A percentile compares a stretch with the other conserved stretches of the same genome.
Evolutionary conservation across 768 basidiomycete species (phyloP).

Genomic region (Boletus eberwhitei): DNA sequence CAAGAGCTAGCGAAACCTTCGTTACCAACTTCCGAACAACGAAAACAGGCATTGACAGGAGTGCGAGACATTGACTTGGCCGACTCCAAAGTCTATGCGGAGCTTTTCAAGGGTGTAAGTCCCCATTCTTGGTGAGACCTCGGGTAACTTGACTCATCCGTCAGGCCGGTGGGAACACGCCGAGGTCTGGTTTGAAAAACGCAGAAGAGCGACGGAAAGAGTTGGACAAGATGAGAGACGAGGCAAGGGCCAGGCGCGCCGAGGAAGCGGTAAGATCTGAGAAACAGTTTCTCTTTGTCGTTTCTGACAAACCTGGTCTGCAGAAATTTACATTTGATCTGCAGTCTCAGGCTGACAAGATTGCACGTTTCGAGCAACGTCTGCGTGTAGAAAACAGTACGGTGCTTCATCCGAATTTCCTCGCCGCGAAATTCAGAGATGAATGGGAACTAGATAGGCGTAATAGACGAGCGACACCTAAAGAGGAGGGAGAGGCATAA

Average conservation of each 20-base stretch:
- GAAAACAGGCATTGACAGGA: conserved; percentile 43
- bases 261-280: conserved; percentile 49
- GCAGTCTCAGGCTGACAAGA: conserved; percentile 58
- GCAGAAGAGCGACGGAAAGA: conserved; percentile 72
- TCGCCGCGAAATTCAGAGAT: conserved; percentile 57
- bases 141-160: not conserved
- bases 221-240: conserved; percentile 65
- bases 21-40: conserved; percentile 26
- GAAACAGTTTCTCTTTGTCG: not conserved
- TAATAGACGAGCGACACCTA: conserved; percentile 20
- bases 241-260: conserved; percentile 54
- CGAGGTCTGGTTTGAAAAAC: conserved; percentile 44
- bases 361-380: conserved; percentile 59
- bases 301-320: conserved; percentile 8
- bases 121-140: not conserved
- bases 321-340: conserved; percentile 53
- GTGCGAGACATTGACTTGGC: conserved; percentile 61
- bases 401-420: conserved; percentile 58
- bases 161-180: conserved; percentile 43
- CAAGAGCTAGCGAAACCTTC: conserved; percentile 29
- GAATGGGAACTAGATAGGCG: conserved; percentile 44
- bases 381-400: conserved; percentile 48
- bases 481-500: conserved; percentile 33
- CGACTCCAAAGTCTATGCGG: conserved; percentile 59
- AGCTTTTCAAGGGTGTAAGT: conserved; percentile 57